Conservation (phyloP, 805 yeast species). For the Torulaspora microellipsoides region DNA sequence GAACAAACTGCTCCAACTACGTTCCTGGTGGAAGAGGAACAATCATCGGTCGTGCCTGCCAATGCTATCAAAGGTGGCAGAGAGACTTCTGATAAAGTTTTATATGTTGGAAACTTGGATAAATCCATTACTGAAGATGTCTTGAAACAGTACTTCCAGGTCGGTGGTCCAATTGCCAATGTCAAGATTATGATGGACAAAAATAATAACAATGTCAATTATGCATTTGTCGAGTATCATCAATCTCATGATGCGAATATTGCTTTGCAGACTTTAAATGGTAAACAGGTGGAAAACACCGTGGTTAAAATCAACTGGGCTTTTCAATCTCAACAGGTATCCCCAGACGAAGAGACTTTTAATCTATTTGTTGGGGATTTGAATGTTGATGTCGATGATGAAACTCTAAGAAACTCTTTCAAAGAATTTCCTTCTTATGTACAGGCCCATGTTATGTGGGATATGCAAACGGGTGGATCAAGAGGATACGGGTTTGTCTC, state of each 20-base stretch:
- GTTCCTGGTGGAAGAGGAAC: constrained; percentile 8
- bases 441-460: constrained; percentile 96
- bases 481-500: constrained; percentile 91
- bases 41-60: constrained; percentile 46
- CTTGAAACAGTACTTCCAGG: constrained; percentile 57
- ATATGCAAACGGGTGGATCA: constrained; percentile 88
- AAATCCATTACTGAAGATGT: constrained; percentile 60
- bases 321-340: constrained; percentile 69
- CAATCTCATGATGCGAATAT: constrained; percentile 52
- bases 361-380: constrained; percentile 86
- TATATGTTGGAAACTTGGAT: constrained; percentile 74
- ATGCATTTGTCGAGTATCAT: constrained; percentile 78
- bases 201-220: constrained; percentile 66
- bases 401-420: constrained; percentile 55
- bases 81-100: constrained; percentile 64
- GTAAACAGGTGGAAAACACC: constrained; percentile 48
- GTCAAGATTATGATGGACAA: constrained; percentile 74
- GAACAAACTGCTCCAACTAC: constrained; percentile 6
- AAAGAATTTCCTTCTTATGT: constrained; percentile 52
- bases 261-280: constrained; percentile 60
- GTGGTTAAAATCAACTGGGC: constrained; percentile 76
- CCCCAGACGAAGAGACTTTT: constrained; percentile 51
- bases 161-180: constrained; percentile 55
- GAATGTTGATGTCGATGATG: constrained; percentile 78
- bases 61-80: constrained; percentile 77